Base-by-base conservation (phyloP, 192 early-diverging fungal species). In the Rhizophagus sp. region DNA sequence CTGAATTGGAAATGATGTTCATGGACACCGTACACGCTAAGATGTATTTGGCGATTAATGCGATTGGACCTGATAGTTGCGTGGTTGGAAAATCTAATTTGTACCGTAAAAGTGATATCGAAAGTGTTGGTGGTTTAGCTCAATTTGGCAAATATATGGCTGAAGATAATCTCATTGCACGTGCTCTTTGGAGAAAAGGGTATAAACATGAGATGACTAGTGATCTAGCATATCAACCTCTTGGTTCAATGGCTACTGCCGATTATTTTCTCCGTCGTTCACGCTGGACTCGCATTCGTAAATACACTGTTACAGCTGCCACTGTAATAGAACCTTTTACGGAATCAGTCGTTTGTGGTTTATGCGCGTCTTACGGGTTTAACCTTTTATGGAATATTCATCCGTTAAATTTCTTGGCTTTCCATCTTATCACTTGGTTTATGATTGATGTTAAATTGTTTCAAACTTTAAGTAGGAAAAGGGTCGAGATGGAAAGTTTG, bases 21-120 rank as follows among this genome's bases (percentile, higher is more conserved):
- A 83, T 99, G 72, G 90, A 93, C 80, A 94, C 96, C 25, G 92
- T 92, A 50, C 98, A 99, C 82, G 97, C 96, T 49, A 95, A 95
- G 78, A 95, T 97, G 93, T 99, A 99, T 81, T 87, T 94, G 62
- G 93, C 94, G 49, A 95, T 99, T 86, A 99, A 99, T 84, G 89
- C 90, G 70, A 82, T 95, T 13, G 93, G 89, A 15, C 83, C 96
- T 10, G 95, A 93, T 57, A 94, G 92, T 71, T 98, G 97, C 83
- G 85, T 99, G 44, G 93, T 97, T 84, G 98, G 98, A 34, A 99
- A 99, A 81, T 96, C 94, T 57, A 97, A 96, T 74, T 81, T 98
- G 75, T 99, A 96, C 85, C 91, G 96, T 63, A 94, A 93, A 64
- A 93, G 90, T 36, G 91, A 91, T 68, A 87, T 99, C 24, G 93